Percentiles rank a stretch among this genome's conserved stretches.
Evolutionary conservation across 1,284 basidiomycete species (phyloP).

Genomic region (Pulveroboletus sp.): DNA sequence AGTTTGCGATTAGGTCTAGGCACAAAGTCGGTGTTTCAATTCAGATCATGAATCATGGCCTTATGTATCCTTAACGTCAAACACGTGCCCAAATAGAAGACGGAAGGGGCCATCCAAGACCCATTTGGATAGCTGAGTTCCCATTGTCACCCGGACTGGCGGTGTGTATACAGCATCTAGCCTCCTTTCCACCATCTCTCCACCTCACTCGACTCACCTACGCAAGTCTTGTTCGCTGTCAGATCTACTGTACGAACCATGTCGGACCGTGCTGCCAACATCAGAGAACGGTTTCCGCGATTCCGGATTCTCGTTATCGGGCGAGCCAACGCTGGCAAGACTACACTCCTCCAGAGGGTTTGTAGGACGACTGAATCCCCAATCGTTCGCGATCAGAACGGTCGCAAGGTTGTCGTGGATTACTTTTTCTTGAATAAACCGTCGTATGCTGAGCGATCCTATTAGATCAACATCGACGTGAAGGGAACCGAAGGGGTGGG

Average conservation of each 20-base stretch:
- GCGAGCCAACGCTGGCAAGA: constrained; percentile 17
- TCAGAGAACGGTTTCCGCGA: no score
- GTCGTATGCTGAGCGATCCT: background rate
- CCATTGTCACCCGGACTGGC: background rate
- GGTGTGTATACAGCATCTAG: no score
- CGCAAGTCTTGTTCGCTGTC: background rate
- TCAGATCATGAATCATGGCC: background rate
- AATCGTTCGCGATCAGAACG: background rate
- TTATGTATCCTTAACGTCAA: background rate
- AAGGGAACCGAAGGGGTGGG: background rate
- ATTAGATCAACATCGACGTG: background rate
- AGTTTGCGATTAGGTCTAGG: background rate
- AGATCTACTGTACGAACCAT: no score
- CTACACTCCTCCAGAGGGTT: constrained; percentile 16
- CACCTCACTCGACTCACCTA: no score
- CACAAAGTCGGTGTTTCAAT: background rate
- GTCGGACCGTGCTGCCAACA: no score
- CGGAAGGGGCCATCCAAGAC: background rate
- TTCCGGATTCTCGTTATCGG: no score
- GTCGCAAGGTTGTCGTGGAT: background rate
- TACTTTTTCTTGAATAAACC: background rate
- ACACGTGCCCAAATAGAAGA: background rate
- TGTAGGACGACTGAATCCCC: constrained; percentile 16
- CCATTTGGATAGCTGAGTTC: background rate
- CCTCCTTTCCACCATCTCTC: background rate